Base-by-base conservation (phyloP, 768 basidiomycete genomes). In the Rhodotorula graminis region DNA sequence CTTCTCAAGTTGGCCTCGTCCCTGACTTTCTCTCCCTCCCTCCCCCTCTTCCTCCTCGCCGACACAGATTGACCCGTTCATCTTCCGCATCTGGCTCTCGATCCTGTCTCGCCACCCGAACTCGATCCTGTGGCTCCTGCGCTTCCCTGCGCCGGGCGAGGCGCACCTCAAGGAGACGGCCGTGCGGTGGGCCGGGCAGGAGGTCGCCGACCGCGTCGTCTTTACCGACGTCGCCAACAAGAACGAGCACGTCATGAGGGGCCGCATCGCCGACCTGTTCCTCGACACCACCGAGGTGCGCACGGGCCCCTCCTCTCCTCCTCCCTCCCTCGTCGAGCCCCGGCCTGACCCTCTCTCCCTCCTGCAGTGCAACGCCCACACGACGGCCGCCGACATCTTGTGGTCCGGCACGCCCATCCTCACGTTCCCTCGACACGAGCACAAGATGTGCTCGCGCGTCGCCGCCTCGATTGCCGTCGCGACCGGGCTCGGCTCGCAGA, bases 371-470 rank as follows among this genome's bases (percentile, higher is more conserved):
- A 85, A 84, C 69, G 85, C 85, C 27, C 85, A 86, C 65, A 86
- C 85, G 9, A 82, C 85, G 52, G 83, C 84, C 21, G 82, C 83
- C 21, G 85, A 86, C 76, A 83, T 85, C 47, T 79, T 86, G 37
- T 85, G 85, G 85, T 81, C 84, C 0, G 84, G 85, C 16, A 86
- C 85, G 3, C 85, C 85, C 42, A 80, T 86, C 50, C 75, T 86
- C 42, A 85, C 85, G 29, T 85, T 80, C 80, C 84, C 85, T 14
- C 70, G 76, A 3, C 82, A 85, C 69, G 70, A 76, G 52, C 80
- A 84, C 73, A 86, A 85, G 76, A 85, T 86, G 84, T 83, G 82
- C 65, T 85, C 84, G 27, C 82, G 85, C 14, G 85, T 86, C 40
- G 84, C 82, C 7, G 84, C 85, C 31, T 84, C 84, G 71, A 82